These are phyloP conservation scores for Mariannaea sp. DNA, from an alignment of 2,329 filamentous ascomycete species.

Conservation along the genomic window DNA sequence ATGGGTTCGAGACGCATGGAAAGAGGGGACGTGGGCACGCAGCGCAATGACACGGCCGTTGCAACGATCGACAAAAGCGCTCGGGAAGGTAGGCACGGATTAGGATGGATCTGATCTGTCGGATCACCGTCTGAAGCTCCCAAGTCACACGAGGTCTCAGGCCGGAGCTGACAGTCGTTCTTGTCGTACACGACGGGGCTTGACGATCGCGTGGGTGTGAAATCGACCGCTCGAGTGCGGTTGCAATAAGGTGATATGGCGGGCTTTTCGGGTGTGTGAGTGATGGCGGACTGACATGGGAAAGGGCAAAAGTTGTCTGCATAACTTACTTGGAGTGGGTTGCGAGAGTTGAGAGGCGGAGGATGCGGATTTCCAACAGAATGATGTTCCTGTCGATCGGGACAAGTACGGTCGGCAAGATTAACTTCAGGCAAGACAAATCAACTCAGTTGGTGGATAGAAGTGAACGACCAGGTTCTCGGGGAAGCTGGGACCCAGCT, in stretches of 20 bases:
- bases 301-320: slow-evolving; percentile 26
- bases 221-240: slow-evolving; percentile 27
- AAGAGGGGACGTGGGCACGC: not conserved
- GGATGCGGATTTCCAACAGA: slow-evolving; percentile 7
- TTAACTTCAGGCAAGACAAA: not conserved
- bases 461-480: too few relatives aligned
- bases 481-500: slow-evolving; percentile 23
- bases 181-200: slow-evolving; percentile 31
- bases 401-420: slow-evolving; percentile 7
- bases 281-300: slow-evolving; percentile 33
- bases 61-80: slow-evolving; percentile 16
- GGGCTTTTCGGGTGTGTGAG: slow-evolving; percentile 28
- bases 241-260: slow-evolving; percentile 27
- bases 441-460: not conserved
- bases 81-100: slow-evolving; percentile 14
- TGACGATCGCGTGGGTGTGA: slow-evolving; percentile 25
- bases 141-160: slow-evolving; percentile 32
- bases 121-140: slow-evolving; percentile 21
- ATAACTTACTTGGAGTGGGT: slow-evolving; percentile 30
- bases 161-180: slow-evolving; percentile 24
- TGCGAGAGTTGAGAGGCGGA: slow-evolving; percentile 17
- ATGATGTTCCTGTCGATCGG: slow-evolving; percentile 18
- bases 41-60: not conserved
- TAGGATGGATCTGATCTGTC: slow-evolving; percentile 13
- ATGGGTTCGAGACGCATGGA: not conserved